Evolutionary conservation across 169 alveolate species (phyloP).

Genomic region (Amoebophrya sp.): DNA sequence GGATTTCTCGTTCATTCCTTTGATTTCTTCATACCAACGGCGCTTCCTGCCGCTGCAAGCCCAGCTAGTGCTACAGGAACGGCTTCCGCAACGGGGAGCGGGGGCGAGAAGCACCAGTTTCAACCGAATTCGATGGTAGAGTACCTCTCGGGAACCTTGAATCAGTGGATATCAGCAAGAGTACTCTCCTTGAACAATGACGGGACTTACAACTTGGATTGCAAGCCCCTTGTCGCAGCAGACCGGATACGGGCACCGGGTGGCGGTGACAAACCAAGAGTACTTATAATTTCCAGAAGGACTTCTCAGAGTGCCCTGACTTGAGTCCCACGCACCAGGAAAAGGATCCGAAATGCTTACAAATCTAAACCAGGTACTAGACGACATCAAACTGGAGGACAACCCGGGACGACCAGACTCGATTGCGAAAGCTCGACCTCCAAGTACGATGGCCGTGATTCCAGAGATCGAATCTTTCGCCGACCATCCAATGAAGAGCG

Average conservation of each 20-base stretch:
- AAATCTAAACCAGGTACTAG: no score
- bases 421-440: not conserved
- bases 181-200: not conserved
- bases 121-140: not conserved
- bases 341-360: no score
- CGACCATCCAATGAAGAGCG: not conserved
- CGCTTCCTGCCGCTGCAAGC: no score
- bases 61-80: no score
- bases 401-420: not conserved
- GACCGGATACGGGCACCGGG: not conserved
- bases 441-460: conserved; percentile 15
- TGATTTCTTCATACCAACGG: no score
- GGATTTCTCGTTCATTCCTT: no score
- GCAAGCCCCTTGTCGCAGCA: not conserved
- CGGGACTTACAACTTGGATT: not conserved
- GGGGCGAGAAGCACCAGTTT: not conserved
- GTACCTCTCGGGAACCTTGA: conserved; percentile 9
- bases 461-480: not conserved
- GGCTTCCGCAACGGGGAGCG: not conserved
- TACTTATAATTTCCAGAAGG: no score
- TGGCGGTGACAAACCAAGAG: not conserved
- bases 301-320: no score
- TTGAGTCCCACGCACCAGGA: no score
- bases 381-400: not conserved
- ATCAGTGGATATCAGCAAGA: not conserved